Conservation (phyloP, 495 filamentous ascomycete species). For the Lophium mytilinum region DNA sequence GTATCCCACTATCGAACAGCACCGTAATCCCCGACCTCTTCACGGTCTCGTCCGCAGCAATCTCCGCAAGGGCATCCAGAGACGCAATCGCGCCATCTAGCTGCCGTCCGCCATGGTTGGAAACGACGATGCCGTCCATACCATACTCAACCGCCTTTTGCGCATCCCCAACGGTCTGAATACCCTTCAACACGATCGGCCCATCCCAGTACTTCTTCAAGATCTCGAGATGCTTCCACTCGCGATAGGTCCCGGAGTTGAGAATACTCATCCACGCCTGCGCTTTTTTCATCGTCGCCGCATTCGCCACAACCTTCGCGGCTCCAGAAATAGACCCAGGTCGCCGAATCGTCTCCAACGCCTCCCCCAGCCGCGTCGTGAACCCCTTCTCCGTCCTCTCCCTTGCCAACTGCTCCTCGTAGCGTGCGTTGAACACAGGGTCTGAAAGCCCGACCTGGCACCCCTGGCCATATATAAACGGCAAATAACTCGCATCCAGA, state of each 20-base stretch:
- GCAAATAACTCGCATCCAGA: constrained; percentile 22
- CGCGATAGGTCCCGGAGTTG: constrained; percentile 17
- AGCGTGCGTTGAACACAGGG: constrained; percentile 22
- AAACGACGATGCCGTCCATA: constrained; percentile 47
- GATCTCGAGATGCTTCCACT: constrained; percentile 28
- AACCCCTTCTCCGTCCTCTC: constrained; percentile 4
- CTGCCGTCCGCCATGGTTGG: constrained; percentile 43
- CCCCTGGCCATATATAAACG: constrained; percentile 24
- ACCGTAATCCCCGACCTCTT: constrained; percentile 23
- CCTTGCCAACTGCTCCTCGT: constrained; percentile 15
- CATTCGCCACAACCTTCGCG: constrained; percentile 17
- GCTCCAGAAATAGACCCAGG: constrained; percentile 18
- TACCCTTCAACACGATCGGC: constrained; percentile 35
- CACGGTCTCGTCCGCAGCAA: constrained; percentile 27
- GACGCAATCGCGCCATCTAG: constrained; percentile 28
- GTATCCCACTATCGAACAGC: constrained; percentile 30
- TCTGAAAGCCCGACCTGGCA: constrained; percentile 23
- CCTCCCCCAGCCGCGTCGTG: constrained; percentile 13
- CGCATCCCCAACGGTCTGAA: constrained; percentile 40
- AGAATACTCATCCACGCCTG: constrained; percentile 6
- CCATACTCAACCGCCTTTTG: constrained; percentile 40
- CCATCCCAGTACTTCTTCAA: constrained; percentile 31
- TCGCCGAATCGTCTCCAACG: constrained; percentile 18
- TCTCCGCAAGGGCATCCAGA: constrained; percentile 30
- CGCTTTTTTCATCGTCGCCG: constrained; percentile 16